Base-by-base conservation (phyloP, 73 alveolate genomes). In the Loxodes magnus region DNA sequence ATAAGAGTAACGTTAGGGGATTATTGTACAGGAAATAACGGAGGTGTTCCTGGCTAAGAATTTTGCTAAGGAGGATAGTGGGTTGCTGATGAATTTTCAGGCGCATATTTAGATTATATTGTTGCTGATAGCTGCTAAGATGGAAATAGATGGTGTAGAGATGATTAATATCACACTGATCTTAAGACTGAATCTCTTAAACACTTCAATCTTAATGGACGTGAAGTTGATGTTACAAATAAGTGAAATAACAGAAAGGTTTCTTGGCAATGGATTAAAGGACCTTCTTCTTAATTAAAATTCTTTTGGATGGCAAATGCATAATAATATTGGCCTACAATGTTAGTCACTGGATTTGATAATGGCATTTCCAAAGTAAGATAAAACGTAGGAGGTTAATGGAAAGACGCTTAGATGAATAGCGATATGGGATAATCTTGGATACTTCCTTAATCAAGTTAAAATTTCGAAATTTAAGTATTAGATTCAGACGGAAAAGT, bases 41-140 rank as follows among this genome's bases (percentile, higher is more conserved):
- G 35, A 7, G 64, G 64, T 21, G 14, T 2, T 2, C 35, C 51
- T 21, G 64, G 64, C 6, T 5, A 15, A 3, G n/a, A 27, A 21
- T 51, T 4, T 14, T 51, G 64, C 54, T 28, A 3, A n/a, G 33
- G 33, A 35, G 64, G 64, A 16, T 5, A 4, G 2, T 25, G 7
- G 9, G 52, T 51, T 51, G 26, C 6, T 2, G 64, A 51, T 31
- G 64, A 51, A 25, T 51, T 9, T 51, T 19, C 64, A 2, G 64
- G 64, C 7, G 51, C 64, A 3, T 7, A 4, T n/a, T 22, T 7
- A 30, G 64, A 51, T 12, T 51, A 6, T 51, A 51, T 51, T 16
- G 64, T 51, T 6, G 22, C 64, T 19, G 64, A 51, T 37, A 28
- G 52, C 31, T 51, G 64, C 54, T 27, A 51, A 51, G 64, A 51